Base-by-base conservation (phyloP, 306 rosid species). In the Prunus salicina region DNA sequence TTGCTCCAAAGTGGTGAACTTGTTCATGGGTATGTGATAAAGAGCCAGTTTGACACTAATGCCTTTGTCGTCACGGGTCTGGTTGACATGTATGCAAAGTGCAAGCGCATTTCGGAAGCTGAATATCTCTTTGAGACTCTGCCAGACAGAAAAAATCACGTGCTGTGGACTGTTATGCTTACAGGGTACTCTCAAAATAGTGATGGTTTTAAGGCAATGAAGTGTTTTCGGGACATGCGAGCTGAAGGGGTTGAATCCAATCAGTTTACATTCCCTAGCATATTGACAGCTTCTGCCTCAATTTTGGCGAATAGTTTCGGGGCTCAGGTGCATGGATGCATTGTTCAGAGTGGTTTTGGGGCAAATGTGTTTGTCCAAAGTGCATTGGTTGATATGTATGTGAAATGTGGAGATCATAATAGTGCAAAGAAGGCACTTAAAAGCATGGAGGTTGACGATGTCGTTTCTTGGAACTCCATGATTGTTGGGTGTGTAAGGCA, bases 11-110 rank as follows among this genome's bases (percentile, higher is more conserved):
- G 78, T 64, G 98, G 95, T 64, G 84, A 85, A 84, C 78, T 81
- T 85, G 79, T 95, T 79, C 98, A 95, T 74, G 90, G 90, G 19
- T 87, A 86, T 85, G 83, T 84, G 46, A 79, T 83, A 3, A 95
- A 88, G 82, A 77, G 75, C 64, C 81, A 85, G 58, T 87, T 90
- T 73, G 91, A 85, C 20, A 77, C 75, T 3, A 84, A 86, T 81
- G 83, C 77, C 27, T 87, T 80, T 78, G 96, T 89, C 67, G 82
- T 87, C 79, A 90, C 96, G 57, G 91, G 92, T 70, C 94, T 95
- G 69, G 92, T 95, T 67, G 97, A 95, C 82, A 89, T 90, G 96
- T 90, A 95, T 81, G 87, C 95, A 22, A 95, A 92, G 88, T 90
- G 97, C 82, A 88, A 79, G 83, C 67, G 80, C 72, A 28, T 92